phyloP scores from a whole-genome alignment of 768 basidiomycete genomes.

The Naganishia antarctica region DNA sequence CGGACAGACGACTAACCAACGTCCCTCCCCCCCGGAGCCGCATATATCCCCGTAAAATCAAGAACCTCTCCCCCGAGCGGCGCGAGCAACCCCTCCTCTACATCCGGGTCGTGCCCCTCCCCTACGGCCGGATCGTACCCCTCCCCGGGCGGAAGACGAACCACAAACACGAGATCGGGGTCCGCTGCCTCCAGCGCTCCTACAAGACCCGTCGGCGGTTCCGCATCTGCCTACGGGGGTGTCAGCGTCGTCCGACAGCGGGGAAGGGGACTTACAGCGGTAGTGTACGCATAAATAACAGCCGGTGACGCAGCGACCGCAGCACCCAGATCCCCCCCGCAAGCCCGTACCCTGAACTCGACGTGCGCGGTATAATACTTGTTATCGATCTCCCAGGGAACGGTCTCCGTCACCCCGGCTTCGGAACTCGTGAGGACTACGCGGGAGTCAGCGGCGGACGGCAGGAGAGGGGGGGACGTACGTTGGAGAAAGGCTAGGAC shows the following conservation, averaged over 20 bases:
- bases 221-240: background rate
- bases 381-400: conserved; percentile 40
- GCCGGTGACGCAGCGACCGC: background rate
- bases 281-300: background rate
- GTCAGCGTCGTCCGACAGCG: background rate
- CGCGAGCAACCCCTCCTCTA: background rate
- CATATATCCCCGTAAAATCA: background rate
- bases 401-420: too few species aligned
- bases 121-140: background rate
- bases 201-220: background rate
- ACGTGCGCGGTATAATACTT: conserved; percentile 45
- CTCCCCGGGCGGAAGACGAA: background rate
- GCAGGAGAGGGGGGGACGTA: too few species aligned
- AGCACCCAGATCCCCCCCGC: background rate
- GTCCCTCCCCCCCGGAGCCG: background rate
- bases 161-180: background rate
- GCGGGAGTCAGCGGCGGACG: background rate
- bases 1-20: background rate
- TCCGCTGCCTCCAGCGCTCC: background rate
- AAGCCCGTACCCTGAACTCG: background rate
- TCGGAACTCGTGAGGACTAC: background rate
- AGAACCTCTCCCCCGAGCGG: background rate
- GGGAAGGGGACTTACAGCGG: background rate
- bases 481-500: too few species aligned
- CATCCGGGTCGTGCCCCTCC: background rate